Conservation (phyloP, 306 rosid species). For the Albizia julibrissin region DNA sequence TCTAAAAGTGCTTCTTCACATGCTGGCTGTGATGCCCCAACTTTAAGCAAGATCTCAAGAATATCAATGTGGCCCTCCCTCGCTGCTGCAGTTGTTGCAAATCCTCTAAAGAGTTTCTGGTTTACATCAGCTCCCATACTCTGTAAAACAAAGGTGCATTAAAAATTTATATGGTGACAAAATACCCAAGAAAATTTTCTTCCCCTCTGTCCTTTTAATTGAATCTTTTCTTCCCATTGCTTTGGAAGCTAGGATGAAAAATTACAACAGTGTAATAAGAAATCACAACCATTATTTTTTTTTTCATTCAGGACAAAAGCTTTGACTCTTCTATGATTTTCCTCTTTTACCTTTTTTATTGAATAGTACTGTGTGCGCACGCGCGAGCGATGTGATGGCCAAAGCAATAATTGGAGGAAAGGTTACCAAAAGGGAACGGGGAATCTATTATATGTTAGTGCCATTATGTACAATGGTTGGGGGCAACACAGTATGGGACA, state of each 20-base stretch:
- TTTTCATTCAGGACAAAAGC: not conserved
- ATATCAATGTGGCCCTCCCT: slow-evolving; percentile 81
- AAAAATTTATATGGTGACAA: slow-evolving; percentile 21
- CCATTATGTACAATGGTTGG: slow-evolving; percentile 31
- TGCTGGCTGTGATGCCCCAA: slow-evolving; percentile 93
- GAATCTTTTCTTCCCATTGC: not conserved
- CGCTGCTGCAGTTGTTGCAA: slow-evolving; percentile 88
- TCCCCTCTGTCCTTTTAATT: not conserved
- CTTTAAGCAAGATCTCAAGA: slow-evolving; percentile 79
- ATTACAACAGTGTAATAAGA: not conserved
- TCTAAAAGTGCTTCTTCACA: slow-evolving; percentile 94
- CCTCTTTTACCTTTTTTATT: not conserved
- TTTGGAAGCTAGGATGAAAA: slow-evolving; percentile 12
- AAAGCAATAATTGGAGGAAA: slow-evolving; percentile 13
- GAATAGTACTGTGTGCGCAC: not conserved
- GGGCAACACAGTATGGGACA: slow-evolving; percentile 42
- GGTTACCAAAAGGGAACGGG: slow-evolving; percentile 8
- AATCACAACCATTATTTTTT: not conserved
- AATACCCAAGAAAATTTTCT: not conserved
- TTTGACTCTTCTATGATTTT: slow-evolving; percentile 11
- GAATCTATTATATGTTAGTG: slow-evolving; percentile 22
- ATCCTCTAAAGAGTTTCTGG: slow-evolving; percentile 91
- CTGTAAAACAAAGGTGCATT: slow-evolving; percentile 43
- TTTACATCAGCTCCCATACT: slow-evolving; percentile 84
- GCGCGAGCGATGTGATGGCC: not conserved